phyloP scores from a whole-genome alignment of 148 eudicot species.

The Salicornia ramosissima region DNA sequence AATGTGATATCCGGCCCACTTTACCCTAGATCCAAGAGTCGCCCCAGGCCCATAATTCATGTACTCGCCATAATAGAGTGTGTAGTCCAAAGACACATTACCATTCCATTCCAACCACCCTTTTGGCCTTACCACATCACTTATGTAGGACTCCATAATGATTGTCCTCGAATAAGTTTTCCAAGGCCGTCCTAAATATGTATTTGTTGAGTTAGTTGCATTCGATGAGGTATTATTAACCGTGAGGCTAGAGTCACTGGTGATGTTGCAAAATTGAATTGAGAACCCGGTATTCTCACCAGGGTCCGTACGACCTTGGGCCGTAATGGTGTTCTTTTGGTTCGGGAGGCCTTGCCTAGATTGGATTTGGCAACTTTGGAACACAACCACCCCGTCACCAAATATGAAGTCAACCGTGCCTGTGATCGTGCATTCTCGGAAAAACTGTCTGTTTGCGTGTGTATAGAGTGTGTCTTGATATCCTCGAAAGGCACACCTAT shows the following conservation, averaged over 20 bases:
- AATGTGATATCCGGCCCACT: conserved; percentile 67
- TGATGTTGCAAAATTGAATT: conserved; percentile 61
- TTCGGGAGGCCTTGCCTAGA: conserved; percentile 62
- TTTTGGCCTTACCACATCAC: conserved; percentile 44
- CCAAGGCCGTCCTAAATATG: conserved; percentile 90
- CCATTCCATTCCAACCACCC: conserved; percentile 93
- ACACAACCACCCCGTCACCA: conserved; percentile 62
- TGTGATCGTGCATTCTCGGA: conserved; percentile 67
- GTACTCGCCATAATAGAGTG: conserved; percentile 67
- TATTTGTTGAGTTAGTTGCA: conserved; percentile 25
- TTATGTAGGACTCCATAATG: conserved; percentile 63
- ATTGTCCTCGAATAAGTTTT: conserved; percentile 64
- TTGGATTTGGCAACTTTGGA: conserved; percentile 65
- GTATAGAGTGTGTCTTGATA: conserved; percentile 92
- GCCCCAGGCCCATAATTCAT: conserved; percentile 73
- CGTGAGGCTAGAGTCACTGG: conserved; percentile 46
- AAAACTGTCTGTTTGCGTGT: conserved; percentile 73
- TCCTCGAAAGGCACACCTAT: conserved; percentile 61
- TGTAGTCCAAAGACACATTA: conserved; percentile 48
- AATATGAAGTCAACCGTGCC: conserved; percentile 89
- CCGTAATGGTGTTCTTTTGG: conserved; percentile 86
- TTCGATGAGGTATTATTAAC: background rate
- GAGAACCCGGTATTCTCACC: conserved; percentile 64
- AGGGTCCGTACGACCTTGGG: conserved; percentile 73
- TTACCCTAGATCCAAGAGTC: conserved; percentile 41